These are phyloP conservation scores for Neofusicoccum kwambonambiense DNA, from an alignment of 2,329 filamentous ascomycete species.

Conservation along the genomic window DNA sequence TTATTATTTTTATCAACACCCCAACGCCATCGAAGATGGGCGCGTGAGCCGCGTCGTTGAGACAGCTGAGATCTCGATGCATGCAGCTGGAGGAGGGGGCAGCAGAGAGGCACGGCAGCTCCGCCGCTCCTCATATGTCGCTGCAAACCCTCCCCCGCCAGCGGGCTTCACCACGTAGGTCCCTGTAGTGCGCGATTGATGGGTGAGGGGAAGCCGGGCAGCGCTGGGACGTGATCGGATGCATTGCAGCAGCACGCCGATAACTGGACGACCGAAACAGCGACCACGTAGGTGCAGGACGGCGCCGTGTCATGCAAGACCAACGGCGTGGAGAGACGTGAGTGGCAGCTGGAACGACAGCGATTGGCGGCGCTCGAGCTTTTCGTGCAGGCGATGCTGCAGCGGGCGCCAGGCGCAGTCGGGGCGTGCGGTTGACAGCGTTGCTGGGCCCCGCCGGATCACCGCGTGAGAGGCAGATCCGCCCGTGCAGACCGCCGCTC, in stretches of 20 bases:
- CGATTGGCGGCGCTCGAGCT: not conserved
- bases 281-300: not conserved
- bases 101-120: not conserved
- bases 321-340: conserved; percentile 1
- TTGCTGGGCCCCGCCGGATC: not conserved
- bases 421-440: too few relatives aligned
- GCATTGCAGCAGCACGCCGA: conserved; percentile 1
- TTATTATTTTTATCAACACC: conserved; percentile 2
- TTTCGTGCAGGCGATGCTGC: not conserved
- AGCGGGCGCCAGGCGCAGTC: too few relatives aligned
- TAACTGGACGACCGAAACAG: not conserved
- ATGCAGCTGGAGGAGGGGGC: not conserved
- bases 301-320: not conserved
- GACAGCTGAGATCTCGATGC: conserved; percentile 9
- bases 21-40: conserved; percentile 1
- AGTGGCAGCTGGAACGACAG: not conserved
- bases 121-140: not conserved
- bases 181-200: conserved; percentile 1
- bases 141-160: not conserved
- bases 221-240: conserved; percentile 5
- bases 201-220: not conserved
- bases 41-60: not conserved
- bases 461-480: not conserved
- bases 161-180: not conserved
- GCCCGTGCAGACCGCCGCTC: not conserved